phyloP scores from a whole-genome alignment of 768 basidiomycete genomes.

The Lanmaoa rubissima region DNA sequence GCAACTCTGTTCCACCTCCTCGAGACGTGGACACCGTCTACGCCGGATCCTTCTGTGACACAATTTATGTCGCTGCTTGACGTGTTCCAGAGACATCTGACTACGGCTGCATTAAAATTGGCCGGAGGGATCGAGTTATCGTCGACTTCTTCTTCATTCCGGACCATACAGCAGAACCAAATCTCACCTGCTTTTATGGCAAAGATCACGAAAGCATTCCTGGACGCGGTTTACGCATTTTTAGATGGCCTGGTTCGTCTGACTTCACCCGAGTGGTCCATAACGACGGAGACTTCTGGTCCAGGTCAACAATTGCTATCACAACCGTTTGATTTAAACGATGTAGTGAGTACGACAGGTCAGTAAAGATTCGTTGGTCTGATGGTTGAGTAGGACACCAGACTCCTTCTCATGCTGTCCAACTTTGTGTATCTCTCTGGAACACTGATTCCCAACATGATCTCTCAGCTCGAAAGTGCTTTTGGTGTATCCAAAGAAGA shows the following conservation, averaged over 20 bases:
- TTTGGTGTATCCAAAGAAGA: constrained; percentile 69
- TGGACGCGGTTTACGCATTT: constrained; percentile 83
- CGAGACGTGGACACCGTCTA: constrained; percentile 79
- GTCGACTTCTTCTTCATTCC: constrained; percentile 44
- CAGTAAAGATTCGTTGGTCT: neutral
- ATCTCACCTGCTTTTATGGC: constrained; percentile 62
- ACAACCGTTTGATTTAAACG: constrained; percentile 51
- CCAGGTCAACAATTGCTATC: constrained; percentile 20
- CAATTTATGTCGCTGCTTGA: constrained; percentile 77
- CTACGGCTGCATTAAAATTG: constrained; percentile 73
- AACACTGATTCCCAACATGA: constrained; percentile 72
- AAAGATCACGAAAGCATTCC: constrained; percentile 81
- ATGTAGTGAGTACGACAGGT: constrained; percentile 47
- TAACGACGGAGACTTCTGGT: constrained; percentile 6
- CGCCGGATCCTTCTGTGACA: constrained; percentile 63
- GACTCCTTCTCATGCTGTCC: constrained; percentile 84
- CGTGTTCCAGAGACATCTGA: constrained; percentile 75
- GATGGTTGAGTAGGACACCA: constrained; percentile 61
- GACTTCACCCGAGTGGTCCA: constrained; percentile 66
- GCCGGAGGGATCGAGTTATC: constrained; percentile 71
- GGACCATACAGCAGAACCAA: constrained; percentile 55
- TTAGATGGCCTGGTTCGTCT: constrained; percentile 83
- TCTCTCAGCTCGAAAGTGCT: constrained; percentile 73
- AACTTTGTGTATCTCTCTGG: constrained; percentile 80
- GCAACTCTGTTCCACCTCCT: constrained; percentile 78